A percentile compares a stretch with the other conserved stretches of the same genome.
These are phyloP conservation scores for Mycena vitilis DNA, from an alignment of 768 basidiomycete species.

Conservation along the genomic window DNA sequence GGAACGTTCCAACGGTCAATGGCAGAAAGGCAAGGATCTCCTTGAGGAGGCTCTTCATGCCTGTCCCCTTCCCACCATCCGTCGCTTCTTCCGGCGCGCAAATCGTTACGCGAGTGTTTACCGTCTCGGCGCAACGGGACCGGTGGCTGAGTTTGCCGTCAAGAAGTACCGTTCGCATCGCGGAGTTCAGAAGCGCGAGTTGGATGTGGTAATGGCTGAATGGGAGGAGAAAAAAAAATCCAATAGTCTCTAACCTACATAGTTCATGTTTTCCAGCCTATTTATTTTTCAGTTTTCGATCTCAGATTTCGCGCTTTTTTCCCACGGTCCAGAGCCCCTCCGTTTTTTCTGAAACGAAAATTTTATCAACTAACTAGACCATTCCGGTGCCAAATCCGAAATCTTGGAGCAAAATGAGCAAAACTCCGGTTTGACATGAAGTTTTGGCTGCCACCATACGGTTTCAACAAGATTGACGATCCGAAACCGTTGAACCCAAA, in stretches of 20 bases:
- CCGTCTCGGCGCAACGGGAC: background rate
- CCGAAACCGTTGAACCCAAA: too few species aligned
- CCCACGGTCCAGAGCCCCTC: background rate
- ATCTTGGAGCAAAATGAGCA: too few species aligned
- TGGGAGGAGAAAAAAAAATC: background rate
- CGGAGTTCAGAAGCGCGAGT: background rate
- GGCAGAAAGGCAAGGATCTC: background rate
- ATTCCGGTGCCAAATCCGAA: too few species aligned
- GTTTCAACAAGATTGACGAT: too few species aligned
- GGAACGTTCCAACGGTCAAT: slow-evolving; percentile 7
- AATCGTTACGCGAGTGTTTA: background rate
- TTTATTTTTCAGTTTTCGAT: background rate
- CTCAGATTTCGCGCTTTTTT: background rate
- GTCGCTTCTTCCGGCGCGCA: background rate
- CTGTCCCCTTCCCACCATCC: background rate
- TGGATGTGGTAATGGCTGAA: background rate
- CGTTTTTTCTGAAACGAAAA: background rate
- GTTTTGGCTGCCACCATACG: background rate
- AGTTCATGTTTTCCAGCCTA: background rate
- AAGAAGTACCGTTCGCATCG: background rate
- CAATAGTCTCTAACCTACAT: background rate
- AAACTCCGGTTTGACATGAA: background rate
- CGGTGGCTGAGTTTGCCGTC: background rate
- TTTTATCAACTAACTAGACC: background rate
- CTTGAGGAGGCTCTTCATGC: background rate